Evolutionary conservation across 208 protist genomes (phyloP).

Genomic region (Crithidia fasciculata): DNA sequence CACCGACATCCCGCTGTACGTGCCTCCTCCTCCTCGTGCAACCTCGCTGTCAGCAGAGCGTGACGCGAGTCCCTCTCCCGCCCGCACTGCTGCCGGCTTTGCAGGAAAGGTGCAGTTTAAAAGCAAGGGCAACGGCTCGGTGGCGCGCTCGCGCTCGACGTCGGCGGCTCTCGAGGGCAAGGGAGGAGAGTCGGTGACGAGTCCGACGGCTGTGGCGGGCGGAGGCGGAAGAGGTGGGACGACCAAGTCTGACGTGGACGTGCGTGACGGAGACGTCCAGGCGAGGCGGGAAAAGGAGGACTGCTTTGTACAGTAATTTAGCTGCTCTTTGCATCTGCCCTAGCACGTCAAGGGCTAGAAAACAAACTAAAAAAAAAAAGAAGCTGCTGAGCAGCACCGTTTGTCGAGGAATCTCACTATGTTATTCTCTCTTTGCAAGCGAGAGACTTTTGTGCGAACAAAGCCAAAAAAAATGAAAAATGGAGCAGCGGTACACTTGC

Average conservation of each 20-base stretch:
- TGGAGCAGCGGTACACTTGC: too few relatives aligned
- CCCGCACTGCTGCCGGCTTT: background rate
- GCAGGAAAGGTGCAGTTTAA: background rate
- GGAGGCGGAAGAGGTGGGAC: background rate
- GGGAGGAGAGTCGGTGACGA: background rate
- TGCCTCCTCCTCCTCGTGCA: background rate
- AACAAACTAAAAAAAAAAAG: background rate
- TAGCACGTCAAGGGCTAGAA: background rate
- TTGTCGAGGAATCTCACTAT: too few relatives aligned
- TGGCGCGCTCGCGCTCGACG: background rate
- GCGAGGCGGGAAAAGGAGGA: background rate
- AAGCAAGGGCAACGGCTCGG: constrained; percentile 5
- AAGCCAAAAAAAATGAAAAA: too few relatives aligned
- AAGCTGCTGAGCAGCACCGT: background rate
- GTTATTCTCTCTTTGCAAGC: too few relatives aligned
- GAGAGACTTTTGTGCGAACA: too few relatives aligned
- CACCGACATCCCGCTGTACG: constrained; percentile 24
- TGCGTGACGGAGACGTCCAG: background rate
- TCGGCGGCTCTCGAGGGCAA: background rate
- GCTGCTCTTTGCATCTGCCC: background rate
- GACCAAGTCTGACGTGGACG: background rate
- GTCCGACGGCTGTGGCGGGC: background rate
- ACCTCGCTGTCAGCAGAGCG: background rate
- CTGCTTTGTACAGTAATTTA: constrained; percentile 14
- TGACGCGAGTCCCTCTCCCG: background rate